Base-by-base conservation (phyloP, 148 eudicot genomes). In the Camellia lanceoleosa region DNA sequence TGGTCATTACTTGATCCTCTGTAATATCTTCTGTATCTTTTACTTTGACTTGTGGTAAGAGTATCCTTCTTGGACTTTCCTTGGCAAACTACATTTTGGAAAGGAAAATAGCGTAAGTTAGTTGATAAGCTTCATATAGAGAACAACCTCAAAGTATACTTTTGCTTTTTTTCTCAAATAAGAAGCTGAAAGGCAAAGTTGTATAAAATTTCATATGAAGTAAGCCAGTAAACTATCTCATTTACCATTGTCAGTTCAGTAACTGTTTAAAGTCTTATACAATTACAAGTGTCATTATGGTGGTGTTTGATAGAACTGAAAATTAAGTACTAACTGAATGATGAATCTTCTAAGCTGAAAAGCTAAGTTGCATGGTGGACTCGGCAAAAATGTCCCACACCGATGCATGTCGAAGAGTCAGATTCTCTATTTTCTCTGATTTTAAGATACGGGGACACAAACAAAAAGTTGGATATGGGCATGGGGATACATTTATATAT, bases 21-120 rank as follows among this genome's bases (percentile, higher is more conserved):
- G 95, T 91, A 11, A 93, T 81, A 61, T 89, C 86, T 85, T 87
- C 89, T 42, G 86, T 85, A 52, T 96, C 95, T 73, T 88, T 85
- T 61, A 91, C 89, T 84, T 88, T 91, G 16, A 96, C 91, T 87
- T 88, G 94, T 82, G 97, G 95, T 78, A 91, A 83, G 77, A 82
- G 79, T 20, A 58, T 72, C 79, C 38, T 66, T 52, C 68, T 41
- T 77, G 91, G 85, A 79, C 87, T 91, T 82, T 93, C 99, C 89
- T 81, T 86, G 73, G 91, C 82, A 71, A 93, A 88, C 99, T 96
- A 84, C 47, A 84, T 44, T 79, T 62, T 14, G 42, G 51, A 74
- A 78, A 38, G 60, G 13, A 58, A 72, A 52, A 4, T 76, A 75
- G 15, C 41, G 30, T 52, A 23, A 16, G 75, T 75, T 46, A 75